These are phyloP conservation scores for Fusarium anguioides DNA, from an alignment of 2,329 filamentous ascomycete species.

Conservation along the genomic window DNA sequence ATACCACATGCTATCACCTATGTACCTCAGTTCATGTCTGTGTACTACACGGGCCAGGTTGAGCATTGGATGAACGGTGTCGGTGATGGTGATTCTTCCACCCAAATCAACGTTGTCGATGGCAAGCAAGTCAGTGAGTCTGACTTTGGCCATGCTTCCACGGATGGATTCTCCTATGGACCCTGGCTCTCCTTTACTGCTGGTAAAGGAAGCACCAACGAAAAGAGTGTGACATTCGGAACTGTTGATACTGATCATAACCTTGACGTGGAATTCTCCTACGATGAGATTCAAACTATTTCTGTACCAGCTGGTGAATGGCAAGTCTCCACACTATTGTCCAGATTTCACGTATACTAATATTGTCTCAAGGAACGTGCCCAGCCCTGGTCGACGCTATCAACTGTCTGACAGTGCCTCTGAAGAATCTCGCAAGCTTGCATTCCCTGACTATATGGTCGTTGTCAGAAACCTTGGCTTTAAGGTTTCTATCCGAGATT, in stretches of 20 bases:
- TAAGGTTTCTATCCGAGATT: conserved; percentile 22
- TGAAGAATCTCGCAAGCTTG: conserved; percentile 33
- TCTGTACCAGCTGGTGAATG: conserved; percentile 24
- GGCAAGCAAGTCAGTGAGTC: conserved; percentile 24
- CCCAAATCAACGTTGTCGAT: conserved; percentile 24
- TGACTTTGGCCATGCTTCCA: conserved; percentile 31
- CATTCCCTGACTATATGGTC: conserved; percentile 32
- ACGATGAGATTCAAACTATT: conserved; percentile 37
- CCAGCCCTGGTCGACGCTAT: conserved; percentile 30
- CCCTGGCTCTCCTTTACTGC: conserved; percentile 28
- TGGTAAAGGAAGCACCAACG: conserved; percentile 4
- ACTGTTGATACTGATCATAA: conserved; percentile 21
- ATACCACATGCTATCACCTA: conserved; percentile 35
- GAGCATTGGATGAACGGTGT: conserved; percentile 36
- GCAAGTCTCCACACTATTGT: background rate
- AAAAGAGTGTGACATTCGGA: conserved; percentile 8
- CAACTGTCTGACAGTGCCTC: conserved; percentile 19
- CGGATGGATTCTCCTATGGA: conserved; percentile 29
- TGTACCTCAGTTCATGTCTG: conserved; percentile 27
- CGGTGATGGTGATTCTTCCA: conserved; percentile 26
- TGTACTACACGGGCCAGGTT: conserved; percentile 21
- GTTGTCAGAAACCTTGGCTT: conserved; percentile 36
- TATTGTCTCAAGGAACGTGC: conserved; percentile 22
- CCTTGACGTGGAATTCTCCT: conserved; percentile 31
- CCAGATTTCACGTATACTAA: background rate